A percentile compares a stretch with the other conserved stretches of the same genome.
Evolutionary conservation across 306 rosid genomes (phyloP).

Genomic region (Spatholobus suberectus): DNA sequence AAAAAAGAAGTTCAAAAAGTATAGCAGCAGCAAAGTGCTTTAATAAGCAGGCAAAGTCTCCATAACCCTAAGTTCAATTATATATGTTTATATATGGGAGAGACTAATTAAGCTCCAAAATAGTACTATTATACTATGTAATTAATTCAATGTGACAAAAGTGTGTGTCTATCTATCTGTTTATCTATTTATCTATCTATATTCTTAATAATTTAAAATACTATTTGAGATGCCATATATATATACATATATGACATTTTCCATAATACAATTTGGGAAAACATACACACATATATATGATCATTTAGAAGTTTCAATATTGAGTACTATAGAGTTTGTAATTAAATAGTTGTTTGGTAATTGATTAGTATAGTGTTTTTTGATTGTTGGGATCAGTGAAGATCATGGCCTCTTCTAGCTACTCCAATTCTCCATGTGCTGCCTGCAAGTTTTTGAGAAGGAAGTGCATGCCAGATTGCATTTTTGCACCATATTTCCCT

Average conservation of each 20-base stretch:
- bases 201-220: not conserved
- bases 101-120: conserved; percentile 5
- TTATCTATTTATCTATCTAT: not conserved
- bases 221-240: not conserved
- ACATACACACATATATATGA: not conserved
- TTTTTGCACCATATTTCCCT: conserved; percentile 86
- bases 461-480: conserved; percentile 83
- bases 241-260: not conserved
- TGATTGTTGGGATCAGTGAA: conserved; percentile 4
- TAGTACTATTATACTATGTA: not conserved
- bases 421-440: conserved; percentile 86
- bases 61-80: conserved; percentile 45
- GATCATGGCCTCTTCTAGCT: conserved; percentile 72
- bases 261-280: not conserved
- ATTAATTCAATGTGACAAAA: not conserved
- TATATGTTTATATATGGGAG: not conserved
- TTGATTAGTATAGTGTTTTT: not conserved
- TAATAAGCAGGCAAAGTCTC: conserved; percentile 2
- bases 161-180: not conserved
- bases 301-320: not conserved
- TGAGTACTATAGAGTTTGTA: not conserved
- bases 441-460: conserved; percentile 90
- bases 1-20: conserved; percentile 37
- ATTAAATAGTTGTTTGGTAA: not conserved
- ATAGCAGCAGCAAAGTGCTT: not conserved